Evolutionary conservation across 192 early-diverging fungal species (phyloP).

Genomic region (Spinellus fusiger): DNA sequence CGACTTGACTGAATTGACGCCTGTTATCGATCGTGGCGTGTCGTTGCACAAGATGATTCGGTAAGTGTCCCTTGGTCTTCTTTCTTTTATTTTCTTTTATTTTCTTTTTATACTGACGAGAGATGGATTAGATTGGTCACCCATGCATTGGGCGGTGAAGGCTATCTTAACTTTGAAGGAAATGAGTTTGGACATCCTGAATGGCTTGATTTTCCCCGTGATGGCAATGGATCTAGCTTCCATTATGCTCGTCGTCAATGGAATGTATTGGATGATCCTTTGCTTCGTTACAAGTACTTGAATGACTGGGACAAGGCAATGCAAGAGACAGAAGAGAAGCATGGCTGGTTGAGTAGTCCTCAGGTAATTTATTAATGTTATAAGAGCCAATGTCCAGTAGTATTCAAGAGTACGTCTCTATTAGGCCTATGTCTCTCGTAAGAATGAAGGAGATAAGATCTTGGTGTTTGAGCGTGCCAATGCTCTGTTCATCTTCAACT

Average conservation of each 20-base stretch:
- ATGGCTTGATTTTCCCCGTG: constrained; percentile 98
- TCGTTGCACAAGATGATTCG: constrained; percentile 97
- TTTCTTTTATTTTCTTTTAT: not conserved
- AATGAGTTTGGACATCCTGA: constrained; percentile 99
- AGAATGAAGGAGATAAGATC: constrained; percentile 90
- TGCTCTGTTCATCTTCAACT: constrained; percentile 93
- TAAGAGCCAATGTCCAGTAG: not conserved
- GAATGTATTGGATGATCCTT: constrained; percentile 84
- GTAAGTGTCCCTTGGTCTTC: constrained; percentile 19
- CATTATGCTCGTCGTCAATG: constrained; percentile 94
- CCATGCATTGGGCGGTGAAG: constrained; percentile 88
- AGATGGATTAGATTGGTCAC: constrained; percentile 61
- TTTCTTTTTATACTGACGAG: not conserved
- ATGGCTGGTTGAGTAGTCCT: constrained; percentile 59
- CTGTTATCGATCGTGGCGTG: constrained; percentile 89
- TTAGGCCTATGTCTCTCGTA: constrained; percentile 77
- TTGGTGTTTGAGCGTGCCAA: constrained; percentile 88
- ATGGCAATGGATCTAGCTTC: constrained; percentile 83
- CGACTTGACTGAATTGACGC: constrained; percentile 69
- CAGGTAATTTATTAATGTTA: constrained; percentile 43
- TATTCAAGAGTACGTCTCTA: not conserved
- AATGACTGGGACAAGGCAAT: constrained; percentile 87
- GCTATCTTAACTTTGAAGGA: constrained; percentile 95
- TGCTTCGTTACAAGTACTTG: constrained; percentile 90
- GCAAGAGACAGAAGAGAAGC: constrained; percentile 67